Base-by-base conservation (phyloP, 179 eudicot genomes). In the Amaranthus tricolor region DNA sequence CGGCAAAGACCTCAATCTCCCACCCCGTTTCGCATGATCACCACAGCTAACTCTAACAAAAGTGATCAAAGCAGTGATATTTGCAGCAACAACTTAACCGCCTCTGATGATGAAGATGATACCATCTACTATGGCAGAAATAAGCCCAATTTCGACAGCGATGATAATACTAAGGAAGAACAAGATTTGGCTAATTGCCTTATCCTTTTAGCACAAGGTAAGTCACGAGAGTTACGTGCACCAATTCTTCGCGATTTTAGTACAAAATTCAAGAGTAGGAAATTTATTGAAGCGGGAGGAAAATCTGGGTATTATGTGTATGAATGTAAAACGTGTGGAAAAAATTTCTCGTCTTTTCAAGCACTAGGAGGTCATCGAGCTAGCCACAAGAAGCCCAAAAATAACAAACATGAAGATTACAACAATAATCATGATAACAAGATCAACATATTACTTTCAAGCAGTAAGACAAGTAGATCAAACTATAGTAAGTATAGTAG, bases 321-420 rank as follows among this genome's bases (percentile, higher is more conserved):
- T 58, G 94, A 91, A 63, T 91, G 97, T 60, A 91, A 87, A 60
- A 88, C 95, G 0, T 91, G 97, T 70, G 78, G 86, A 78, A 87
- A 88, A 60, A 83, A 79, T 0, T 91, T 91, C 74, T 85, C 94
- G 0, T 90, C 95, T 0, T 91, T 91, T 52, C 97, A 91, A 79
- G 97, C 97, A 0, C 73, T 91, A 0, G 97, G 97, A 5, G 97
- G 97, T 1, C 97, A 91, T 73, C 85, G 97, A 0, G 90, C 97
- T 1, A 91, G 97, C 69, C 97, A 91, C 74, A 91, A 90, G 81
- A 90, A 83, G 73, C 89, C 89, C 2, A 85, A 82, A 53, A 65
- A 73, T 43, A 70, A 74, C 17, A 66, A 77, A 62, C 72, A 76
- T 11, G 70, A 78, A 10, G 62, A 66, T 67, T 63, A 66, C 40